Evolutionary conservation across 306 rosid species (phyloP).

Genomic region (Canavalia gladiata): DNA sequence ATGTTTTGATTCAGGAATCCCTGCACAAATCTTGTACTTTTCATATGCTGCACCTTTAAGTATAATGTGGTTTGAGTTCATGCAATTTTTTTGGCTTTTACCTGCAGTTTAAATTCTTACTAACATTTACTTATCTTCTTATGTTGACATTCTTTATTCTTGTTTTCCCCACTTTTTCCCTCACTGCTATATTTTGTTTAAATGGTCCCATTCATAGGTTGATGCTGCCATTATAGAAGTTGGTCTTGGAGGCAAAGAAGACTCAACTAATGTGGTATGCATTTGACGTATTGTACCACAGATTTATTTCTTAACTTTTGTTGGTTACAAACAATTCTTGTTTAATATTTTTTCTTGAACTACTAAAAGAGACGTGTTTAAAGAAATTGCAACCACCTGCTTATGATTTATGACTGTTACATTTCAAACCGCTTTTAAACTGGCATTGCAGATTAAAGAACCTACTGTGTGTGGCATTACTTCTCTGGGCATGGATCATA

Average conservation of each 20-base stretch:
- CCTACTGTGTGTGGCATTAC: conserved; percentile 85
- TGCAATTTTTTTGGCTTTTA: conserved; percentile 28
- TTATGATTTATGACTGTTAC: conserved; percentile 7
- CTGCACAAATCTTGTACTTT: conserved; percentile 4
- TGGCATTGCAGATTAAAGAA: conserved; percentile 66
- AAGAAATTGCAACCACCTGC: background rate
- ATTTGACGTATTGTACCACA: conserved; percentile 19
- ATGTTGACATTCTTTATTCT: conserved; percentile 4
- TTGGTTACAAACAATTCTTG: conserved; percentile 5
- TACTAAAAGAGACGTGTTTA: background rate
- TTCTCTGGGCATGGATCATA: conserved; percentile 84
- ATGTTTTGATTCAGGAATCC: conserved; percentile 28
- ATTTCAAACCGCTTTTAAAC: conserved; percentile 46
- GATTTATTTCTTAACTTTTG: conserved; percentile 28
- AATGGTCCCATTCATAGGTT: conserved; percentile 57
- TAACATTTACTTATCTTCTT: conserved; percentile 35
- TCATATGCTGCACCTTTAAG: conserved; percentile 31
- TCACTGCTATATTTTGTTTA: conserved; percentile 23
- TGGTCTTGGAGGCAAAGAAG: conserved; percentile 78
- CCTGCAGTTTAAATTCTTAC: conserved; percentile 12
- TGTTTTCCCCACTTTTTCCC: conserved; percentile 15
- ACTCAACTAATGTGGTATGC: conserved; percentile 83
- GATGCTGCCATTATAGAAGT: conserved; percentile 80
- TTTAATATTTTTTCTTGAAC: conserved; percentile 22
- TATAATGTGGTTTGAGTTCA: conserved; percentile 7